Conservation (phyloP, 164 flowering plant genomes). For the Cinnamomum micranthum region DNA sequence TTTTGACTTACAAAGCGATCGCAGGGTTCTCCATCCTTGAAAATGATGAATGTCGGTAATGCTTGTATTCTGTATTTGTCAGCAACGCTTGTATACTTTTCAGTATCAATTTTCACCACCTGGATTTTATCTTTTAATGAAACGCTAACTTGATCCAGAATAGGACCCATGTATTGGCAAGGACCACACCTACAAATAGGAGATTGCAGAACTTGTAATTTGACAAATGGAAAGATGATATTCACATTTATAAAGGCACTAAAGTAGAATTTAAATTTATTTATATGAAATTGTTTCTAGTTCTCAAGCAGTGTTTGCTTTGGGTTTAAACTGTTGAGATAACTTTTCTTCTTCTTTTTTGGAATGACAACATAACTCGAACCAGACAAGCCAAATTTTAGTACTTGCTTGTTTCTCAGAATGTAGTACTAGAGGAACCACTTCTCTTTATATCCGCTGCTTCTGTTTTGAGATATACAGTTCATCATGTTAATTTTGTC, state of each 20-base stretch:
- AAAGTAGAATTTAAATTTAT: neutral
- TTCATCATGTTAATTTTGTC: too few relatives aligned
- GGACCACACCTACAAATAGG: constrained; percentile 90
- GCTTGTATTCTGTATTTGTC: constrained; percentile 64
- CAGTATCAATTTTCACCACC: constrained; percentile 91
- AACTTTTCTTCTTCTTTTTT: too few relatives aligned
- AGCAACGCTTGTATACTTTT: constrained; percentile 84
- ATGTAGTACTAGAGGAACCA: neutral
- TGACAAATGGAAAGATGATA: neutral
- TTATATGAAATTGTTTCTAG: neutral
- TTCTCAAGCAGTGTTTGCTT: neutral
- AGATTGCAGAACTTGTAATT: neutral
- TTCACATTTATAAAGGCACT: neutral
- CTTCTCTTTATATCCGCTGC: neutral
- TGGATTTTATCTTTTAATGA: constrained; percentile 59
- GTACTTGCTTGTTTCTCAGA: neutral
- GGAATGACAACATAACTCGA: neutral
- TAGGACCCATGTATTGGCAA: constrained; percentile 88
- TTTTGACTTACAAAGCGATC: constrained; percentile 85
- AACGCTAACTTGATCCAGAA: constrained; percentile 65
- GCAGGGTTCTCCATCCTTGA: constrained; percentile 71
- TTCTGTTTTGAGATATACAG: neutral
- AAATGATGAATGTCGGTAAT: constrained; percentile 85
- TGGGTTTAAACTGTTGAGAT: neutral
- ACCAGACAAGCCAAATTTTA: neutral